Base-by-base conservation (phyloP, 345 rosid genomes). In the Theobroma cacao region DNA sequence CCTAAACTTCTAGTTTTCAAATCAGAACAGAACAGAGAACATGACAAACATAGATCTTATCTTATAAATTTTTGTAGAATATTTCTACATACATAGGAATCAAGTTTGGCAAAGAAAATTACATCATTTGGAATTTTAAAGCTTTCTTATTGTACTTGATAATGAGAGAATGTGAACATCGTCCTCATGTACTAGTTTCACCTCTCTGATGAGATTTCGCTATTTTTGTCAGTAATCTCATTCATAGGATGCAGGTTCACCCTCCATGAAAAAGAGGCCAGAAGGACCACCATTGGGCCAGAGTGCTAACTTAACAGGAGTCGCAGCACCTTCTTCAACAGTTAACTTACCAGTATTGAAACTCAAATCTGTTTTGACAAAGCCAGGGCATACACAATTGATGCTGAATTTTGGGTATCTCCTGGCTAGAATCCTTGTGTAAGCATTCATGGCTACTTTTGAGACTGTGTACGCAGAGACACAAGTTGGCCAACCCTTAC, bases 311-410 rank as follows among this genome's bases (percentile, higher is more conserved):
- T 69, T 55, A 26, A 78, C 63, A 10, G 69, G 74, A 52, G 5
- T 4, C 17, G 33, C 63, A 0, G 81, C 77, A 15, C 91, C 91
- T 81, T 90, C 83, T 56, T 88, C 87, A 3, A 77, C 79, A 3
- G 82, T 65, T 38, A 80, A 66, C 11, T 24, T 15, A 22, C 90
- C 90, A 1, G 75, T 78, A 64, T 82, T 77, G 78, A 28, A 68
- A 72, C 41, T 90, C 3, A 69, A 0, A 24, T 90, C 88, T 1
- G 89, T 87, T 34, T 84, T 87, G 17, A 87, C 90, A 74, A 18
- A 86, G 75, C 91, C 92, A 28, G 92, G 91, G 76, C 90, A 90
- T 24, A 86, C 89, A 56, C 86, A 28, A 56, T 86, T 88, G 85
- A 86, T 80, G 77, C 75, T 33, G 52, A 85, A 47, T 15, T 80